Evolutionary conservation across 148 eudicot species (phyloP), one percentile per base, ranked within the genome.

Genomic region (Vaccinium corymbosum): DNA sequence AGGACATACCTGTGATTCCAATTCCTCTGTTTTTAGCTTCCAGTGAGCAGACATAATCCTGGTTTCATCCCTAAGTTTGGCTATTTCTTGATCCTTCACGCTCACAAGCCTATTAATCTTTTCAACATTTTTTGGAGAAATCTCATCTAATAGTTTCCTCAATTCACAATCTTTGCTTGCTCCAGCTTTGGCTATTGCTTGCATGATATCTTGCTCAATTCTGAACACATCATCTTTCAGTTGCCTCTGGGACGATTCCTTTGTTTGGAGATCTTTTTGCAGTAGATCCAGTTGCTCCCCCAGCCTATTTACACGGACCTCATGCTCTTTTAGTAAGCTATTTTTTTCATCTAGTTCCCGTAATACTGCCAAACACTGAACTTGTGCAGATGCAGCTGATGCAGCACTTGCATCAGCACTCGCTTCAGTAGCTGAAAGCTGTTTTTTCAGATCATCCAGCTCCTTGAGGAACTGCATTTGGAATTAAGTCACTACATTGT

Each of bases 161-260:
- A 96, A 88, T 82, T 96, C 99, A 82, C 94, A 90, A 84, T 92
- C 94, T 83, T 87, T 91, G 77, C 86, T 91, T 61, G 88, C 84
- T 81, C 94, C 95, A 8, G 94, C 84, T 80, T 90, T 92, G 71
- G 95, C 84, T 75, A 96, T 62, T n/a, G 95, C 92, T 83, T 91
- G 90, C 95, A 92, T 92, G 66, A 96, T 96, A 83, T 96, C 99
- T 87, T 88, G 94, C 88, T 96, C 99, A 68, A 96, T 87, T 84
- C 94, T 90, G 62, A 88, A 4, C 50, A 96, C 98, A 80, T 96
- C 99, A 75, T 93, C 97, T 91, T 94, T 96, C 61, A 96, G 83
- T 83, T 96, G 98, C 78, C 81, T 92, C 84, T 96, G 99, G 17
- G 97, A 93, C 71, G 75, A 81, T 91, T 96, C 99, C 84, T 98